A percentile compares a stretch with the other conserved stretches of the same genome.
Evolutionary conservation across 164 flowering plant species (phyloP).

Genomic region (Nelumbo lutea): DNA sequence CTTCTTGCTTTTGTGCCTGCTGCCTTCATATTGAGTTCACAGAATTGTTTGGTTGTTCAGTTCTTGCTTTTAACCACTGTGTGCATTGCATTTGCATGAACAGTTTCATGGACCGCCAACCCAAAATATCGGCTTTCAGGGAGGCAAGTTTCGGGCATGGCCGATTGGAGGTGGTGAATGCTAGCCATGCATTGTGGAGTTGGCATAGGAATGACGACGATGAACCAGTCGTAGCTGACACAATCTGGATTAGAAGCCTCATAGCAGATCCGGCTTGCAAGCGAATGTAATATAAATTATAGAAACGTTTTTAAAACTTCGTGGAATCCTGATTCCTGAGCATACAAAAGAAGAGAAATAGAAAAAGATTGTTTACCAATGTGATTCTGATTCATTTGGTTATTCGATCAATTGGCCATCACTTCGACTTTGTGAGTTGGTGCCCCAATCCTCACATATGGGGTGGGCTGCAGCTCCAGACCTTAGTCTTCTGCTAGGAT

Average conservation of each 20-base stretch:
- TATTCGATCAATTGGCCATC: too few relatives aligned
- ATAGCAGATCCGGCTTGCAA: slow-evolving; percentile 32
- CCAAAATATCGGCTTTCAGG: slow-evolving; percentile 53
- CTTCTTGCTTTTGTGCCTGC: too few relatives aligned
- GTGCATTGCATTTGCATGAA: slow-evolving; percentile 18
- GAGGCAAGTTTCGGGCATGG: slow-evolving; percentile 94
- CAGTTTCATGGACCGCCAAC: slow-evolving; percentile 39
- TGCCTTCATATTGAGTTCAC: background rate
- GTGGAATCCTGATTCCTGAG: too few relatives aligned
- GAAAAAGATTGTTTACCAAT: too few relatives aligned
- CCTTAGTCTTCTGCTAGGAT: too few relatives aligned
- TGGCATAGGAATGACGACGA: slow-evolving; percentile 75
- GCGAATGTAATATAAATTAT: background rate
- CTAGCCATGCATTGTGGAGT: slow-evolving; percentile 54
- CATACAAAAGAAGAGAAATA: too few relatives aligned
- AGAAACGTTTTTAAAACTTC: too few relatives aligned
- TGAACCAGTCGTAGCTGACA: slow-evolving; percentile 33
- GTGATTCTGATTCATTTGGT: too few relatives aligned
- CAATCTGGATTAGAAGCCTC: slow-evolving; percentile 52
- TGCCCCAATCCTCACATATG: too few relatives aligned
- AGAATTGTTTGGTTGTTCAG: background rate
- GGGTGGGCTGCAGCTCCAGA: too few relatives aligned
- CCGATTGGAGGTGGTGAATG: slow-evolving; percentile 47
- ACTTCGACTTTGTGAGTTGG: too few relatives aligned
- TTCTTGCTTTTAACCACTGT: background rate